Base-by-base conservation (phyloP, 768 basidiomycete genomes). In the Rhodotorula kratochvilovae region DNA sequence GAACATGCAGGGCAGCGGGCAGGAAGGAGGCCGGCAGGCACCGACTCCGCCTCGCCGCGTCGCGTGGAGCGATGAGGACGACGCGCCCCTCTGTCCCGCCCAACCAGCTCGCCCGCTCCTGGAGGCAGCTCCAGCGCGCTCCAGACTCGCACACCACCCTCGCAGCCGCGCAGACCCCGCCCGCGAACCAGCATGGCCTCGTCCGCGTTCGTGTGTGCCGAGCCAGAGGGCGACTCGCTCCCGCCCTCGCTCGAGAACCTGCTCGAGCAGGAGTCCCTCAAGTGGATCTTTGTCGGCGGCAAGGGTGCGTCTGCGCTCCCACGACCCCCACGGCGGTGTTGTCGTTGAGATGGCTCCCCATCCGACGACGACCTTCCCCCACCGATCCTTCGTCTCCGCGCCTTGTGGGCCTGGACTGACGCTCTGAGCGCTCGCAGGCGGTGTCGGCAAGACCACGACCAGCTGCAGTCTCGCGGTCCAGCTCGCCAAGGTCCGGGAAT, bases 251-350 rank as follows among this genome's bases (percentile, higher is more conserved):
- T 99, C 15, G 92, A 96, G 83, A 97, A 96, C 79, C 84, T 99
- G 60, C 82, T 99, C 42, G 94, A 97, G 81, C 95, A 99, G 82
- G 59, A 64, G 21, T 61, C 77, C 51, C 82, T 97, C 71, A 96
- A 97, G 80, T 99, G 95, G 95, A 97, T 99, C 79, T 99, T 99
- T 80, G 98, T 96, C 79, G 95, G 95, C 87, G 86, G 96, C 92
- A 81, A 96, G 94, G 84, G 96, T 98, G 74, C 92, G 94, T 89
- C 80, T 81, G 90, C 10, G 17, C 48, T 21, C 12, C 35, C n/a
- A 46, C 27, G 42, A 13, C 7, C 31, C 29, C 27, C 13, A 19
- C 23, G 31, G 6, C 3, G 25, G 10, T 31, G 42, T 29, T 16
- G 3, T 12, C n/a, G 46, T 27, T 46, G 21, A 35, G 33, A 27